phyloP scores from a whole-genome alignment of 768 basidiomycete species.

The Leccinum aurantiacum region DNA sequence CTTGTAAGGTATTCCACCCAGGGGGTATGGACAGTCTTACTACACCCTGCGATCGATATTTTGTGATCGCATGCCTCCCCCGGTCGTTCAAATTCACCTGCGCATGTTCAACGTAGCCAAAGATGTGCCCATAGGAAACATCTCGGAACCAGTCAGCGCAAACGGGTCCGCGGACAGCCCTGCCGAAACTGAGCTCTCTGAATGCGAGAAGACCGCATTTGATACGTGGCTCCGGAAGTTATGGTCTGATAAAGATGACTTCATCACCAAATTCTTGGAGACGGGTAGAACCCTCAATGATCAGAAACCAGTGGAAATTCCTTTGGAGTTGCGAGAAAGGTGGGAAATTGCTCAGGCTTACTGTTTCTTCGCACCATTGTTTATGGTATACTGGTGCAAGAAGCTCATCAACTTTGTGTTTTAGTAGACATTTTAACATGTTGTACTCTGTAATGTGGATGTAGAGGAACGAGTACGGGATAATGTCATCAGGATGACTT shows the following conservation, averaged over 20 bases:
- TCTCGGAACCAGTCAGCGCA: slow-evolving; percentile 37
- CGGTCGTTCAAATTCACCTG: slow-evolving; percentile 83
- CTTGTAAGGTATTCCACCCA: slow-evolving; percentile 65
- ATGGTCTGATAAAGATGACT: slow-evolving; percentile 84
- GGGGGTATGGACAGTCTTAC: slow-evolving; percentile 81
- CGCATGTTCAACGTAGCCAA: slow-evolving; percentile 68
- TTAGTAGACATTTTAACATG: slow-evolving; percentile 13
- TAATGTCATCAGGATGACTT: slow-evolving; percentile 9
- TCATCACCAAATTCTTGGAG: slow-evolving; percentile 66
- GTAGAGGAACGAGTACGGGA: slow-evolving; percentile 1
- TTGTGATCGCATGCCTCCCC: slow-evolving; percentile 76
- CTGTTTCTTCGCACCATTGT: slow-evolving; percentile 65
- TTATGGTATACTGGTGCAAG: slow-evolving; percentile 49
- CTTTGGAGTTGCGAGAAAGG: slow-evolving; percentile 52
- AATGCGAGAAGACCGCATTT: slow-evolving; percentile 62
- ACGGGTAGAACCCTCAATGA: slow-evolving; percentile 44
- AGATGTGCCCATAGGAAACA: slow-evolving; percentile 69
- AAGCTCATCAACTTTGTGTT: slow-evolving; percentile 30
- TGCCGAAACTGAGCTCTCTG: slow-evolving; percentile 51
- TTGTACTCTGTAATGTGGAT: slow-evolving; percentile 12
- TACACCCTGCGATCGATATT: slow-evolving; percentile 92
- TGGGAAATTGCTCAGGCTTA: slow-evolving; percentile 67
- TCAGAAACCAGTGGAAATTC: slow-evolving; percentile 48
- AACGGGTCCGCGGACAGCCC: slow-evolving; percentile 30
- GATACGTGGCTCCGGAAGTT: slow-evolving; percentile 79